Percentiles rank a stretch among this genome's conserved stretches.
Conservation (phyloP, 495 filamentous ascomycete genomes). For the Penicillium waksmanii region DNA sequence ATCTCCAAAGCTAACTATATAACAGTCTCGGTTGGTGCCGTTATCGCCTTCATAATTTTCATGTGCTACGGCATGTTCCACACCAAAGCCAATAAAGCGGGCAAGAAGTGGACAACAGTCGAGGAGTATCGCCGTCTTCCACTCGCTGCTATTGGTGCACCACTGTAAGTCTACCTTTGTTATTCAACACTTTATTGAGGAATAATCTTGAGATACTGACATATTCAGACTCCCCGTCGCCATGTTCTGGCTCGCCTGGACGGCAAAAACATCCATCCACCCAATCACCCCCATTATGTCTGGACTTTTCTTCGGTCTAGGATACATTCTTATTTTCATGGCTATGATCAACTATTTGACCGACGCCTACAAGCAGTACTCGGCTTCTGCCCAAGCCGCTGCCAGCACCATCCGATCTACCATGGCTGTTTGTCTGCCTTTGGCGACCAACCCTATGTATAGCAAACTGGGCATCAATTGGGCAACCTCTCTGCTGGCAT, state of each 20-base stretch:
- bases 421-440: constrained; percentile 61
- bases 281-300: constrained; percentile 52
- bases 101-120: constrained; percentile 27
- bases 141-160: constrained; percentile 50
- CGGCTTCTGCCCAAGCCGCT: constrained; percentile 36
- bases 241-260: constrained; percentile 66
- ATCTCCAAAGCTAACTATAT: neutral
- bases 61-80: constrained; percentile 31
- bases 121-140: constrained; percentile 69
- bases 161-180: constrained; percentile 13
- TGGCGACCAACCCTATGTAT: constrained; percentile 61
- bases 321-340: constrained; percentile 53
- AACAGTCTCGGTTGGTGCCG: constrained; percentile 25
- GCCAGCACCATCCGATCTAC: constrained; percentile 48
- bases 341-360: constrained; percentile 55
- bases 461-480: constrained; percentile 60
- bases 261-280: constrained; percentile 45
- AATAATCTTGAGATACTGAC: neutral
- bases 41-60: constrained; percentile 31
- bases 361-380: constrained; percentile 47
- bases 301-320: constrained; percentile 53
- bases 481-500: constrained; percentile 53
- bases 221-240: constrained; percentile 47
- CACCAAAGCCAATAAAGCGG: constrained; percentile 26
- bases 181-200: neutral